A percentile compares a stretch with the other conserved stretches of the same genome.
phyloP scores from a whole-genome alignment of 2,329 filamentous ascomycete genomes.

The Decorospora gaudefroyi region DNA sequence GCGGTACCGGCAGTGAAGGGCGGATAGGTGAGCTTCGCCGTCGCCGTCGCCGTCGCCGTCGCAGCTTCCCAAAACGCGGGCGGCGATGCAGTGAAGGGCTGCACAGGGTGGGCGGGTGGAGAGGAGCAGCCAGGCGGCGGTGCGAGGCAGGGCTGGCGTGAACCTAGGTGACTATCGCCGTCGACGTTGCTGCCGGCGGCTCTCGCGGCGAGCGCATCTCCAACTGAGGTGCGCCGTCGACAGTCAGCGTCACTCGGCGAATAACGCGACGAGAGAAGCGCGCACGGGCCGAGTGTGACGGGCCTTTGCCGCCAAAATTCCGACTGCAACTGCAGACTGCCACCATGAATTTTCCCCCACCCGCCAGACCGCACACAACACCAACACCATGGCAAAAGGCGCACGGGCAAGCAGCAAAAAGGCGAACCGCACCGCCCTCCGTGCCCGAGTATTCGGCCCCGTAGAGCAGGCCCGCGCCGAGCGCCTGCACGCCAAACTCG shows the following conservation, averaged over 20 bases:
- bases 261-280: slow-evolving; percentile 22
- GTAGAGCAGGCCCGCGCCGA: slow-evolving; percentile 77
- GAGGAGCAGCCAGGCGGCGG: slow-evolving; percentile 3
- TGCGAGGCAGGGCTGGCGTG: slow-evolving; percentile 4
- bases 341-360: slow-evolving; percentile 24
- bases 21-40: slow-evolving; percentile 11
- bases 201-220: slow-evolving; percentile 31
- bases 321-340: slow-evolving; percentile 6
- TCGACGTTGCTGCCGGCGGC: slow-evolving; percentile 28
- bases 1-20: slow-evolving; percentile 14
- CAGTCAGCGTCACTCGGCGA: slow-evolving; percentile 37
- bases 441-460: slow-evolving; percentile 81
- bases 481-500: slow-evolving; percentile 81
- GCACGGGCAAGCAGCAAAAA: slow-evolving; percentile 78
- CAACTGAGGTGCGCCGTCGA: slow-evolving; percentile 26
- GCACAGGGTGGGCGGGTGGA: background rate
- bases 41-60: too few relatives aligned
- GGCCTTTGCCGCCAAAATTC: slow-evolving; percentile 32
- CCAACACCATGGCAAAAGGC: slow-evolving; percentile 79
- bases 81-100: slow-evolving; percentile 6
- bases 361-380: slow-evolving; percentile 5
- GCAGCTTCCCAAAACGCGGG: slow-evolving; percentile 21
- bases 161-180: slow-evolving; percentile 15
- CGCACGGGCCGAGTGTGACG: slow-evolving; percentile 17
- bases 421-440: slow-evolving; percentile 79